Percentiles rank a stretch among this genome's conserved stretches.
Evolutionary conservation across 495 filamentous ascomycete genomes (phyloP).

Genomic region (Podospora tetraspora): DNA sequence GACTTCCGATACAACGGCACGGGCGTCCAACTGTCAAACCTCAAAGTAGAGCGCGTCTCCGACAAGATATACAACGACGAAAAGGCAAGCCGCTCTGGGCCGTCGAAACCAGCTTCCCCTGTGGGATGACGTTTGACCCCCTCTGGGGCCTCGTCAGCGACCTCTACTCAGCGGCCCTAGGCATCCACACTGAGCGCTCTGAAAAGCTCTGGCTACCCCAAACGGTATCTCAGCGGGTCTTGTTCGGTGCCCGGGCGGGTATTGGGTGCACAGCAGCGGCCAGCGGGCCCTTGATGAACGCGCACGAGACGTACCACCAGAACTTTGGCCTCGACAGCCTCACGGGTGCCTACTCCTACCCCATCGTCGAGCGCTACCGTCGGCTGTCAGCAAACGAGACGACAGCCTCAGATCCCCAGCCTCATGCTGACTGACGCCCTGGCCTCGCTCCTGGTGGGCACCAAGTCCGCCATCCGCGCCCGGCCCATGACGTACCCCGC

Average conservation of each 20-base stretch:
- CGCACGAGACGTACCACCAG: background rate
- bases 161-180: background rate
- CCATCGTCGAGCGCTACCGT: background rate
- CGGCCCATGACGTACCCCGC: background rate
- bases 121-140: background rate
- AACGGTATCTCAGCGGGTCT: background rate
- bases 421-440: background rate
- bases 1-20: constrained; percentile 4
- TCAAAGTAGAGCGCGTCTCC: background rate
- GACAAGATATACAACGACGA: background rate
- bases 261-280: background rate
- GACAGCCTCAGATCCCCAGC: background rate
- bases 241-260: background rate
- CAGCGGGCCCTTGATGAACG: background rate
- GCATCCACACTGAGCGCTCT: background rate
- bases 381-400: background rate
- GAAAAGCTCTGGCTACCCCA: background rate
- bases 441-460: background rate
- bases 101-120: background rate
- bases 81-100: background rate
- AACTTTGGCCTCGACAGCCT: background rate
- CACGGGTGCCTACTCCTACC: background rate
- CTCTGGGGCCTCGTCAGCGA: background rate
- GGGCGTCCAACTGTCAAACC: background rate
- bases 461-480: constrained; percentile 2